Evolutionary conservation across 768 basidiomycete species (phyloP).

Genomic region (Fistulinella prunicolor): DNA sequence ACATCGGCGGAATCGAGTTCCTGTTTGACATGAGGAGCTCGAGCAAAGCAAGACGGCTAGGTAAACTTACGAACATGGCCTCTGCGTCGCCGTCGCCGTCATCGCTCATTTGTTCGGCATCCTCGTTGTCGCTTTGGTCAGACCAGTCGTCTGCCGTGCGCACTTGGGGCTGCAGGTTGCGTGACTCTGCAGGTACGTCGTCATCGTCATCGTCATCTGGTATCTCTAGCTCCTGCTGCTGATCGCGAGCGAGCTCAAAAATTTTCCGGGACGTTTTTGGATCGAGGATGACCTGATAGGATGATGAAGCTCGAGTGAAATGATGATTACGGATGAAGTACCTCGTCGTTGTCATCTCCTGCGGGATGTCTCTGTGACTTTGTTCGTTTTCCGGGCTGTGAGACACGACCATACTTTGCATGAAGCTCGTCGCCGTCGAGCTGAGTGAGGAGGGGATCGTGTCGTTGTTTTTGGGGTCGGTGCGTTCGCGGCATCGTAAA

Average conservation of each 20-base stretch:
- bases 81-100: constrained; percentile 47
- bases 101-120: constrained; percentile 15
- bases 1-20: constrained; percentile 91
- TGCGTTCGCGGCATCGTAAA: constrained; percentile 60
- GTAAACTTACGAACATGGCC: constrained; percentile 53
- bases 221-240: constrained; percentile 85
- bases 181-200: constrained; percentile 25
- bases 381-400: constrained; percentile 72
- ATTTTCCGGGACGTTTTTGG: constrained; percentile 83
- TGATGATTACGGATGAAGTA: constrained; percentile 26
- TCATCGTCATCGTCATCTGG: constrained; percentile 52
- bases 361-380: constrained; percentile 47
- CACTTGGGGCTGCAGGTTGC: constrained; percentile 24
- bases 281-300: constrained; percentile 62
- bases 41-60: constrained; percentile 1
- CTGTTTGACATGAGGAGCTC: constrained; percentile 35
- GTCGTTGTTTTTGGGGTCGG: constrained; percentile 60
- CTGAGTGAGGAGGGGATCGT: constrained; percentile 86
- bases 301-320: constrained; percentile 2
- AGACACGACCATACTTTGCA: constrained; percentile 75
- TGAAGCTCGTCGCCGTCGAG: constrained; percentile 74
- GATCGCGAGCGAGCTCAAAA: constrained; percentile 87
- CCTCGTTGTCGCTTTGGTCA: constrained; percentile 52
- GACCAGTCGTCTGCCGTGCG: constrained; percentile 48
- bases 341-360: constrained; percentile 61